Base-by-base conservation (phyloP, 371 early-diverging fungal genomes). In the Mucor indicus region DNA sequence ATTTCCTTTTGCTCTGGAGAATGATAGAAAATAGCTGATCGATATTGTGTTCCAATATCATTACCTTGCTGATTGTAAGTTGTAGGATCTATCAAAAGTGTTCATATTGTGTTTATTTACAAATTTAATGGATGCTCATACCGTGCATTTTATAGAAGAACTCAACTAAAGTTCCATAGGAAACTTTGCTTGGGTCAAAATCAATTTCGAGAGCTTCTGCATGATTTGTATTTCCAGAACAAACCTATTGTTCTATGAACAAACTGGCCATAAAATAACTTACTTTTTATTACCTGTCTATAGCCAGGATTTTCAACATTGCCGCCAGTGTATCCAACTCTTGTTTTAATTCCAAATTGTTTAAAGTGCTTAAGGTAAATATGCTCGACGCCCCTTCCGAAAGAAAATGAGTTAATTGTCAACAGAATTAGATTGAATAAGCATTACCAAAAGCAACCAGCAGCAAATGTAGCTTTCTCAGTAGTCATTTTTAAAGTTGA, bases 381-480 rank as follows among this genome's bases (percentile, higher is more conserved):
- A 44, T 92, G 84, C 56, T 96, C 93, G 12, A 92, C 89, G 53
- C 93, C 89, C 95, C 96, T 93, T n/a, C n/a, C n/a, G n/a, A n/a
- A n/a, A n/a, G n/a, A n/a, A n/a, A n/a, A n/a, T n/a, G n/a, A n/a
- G n/a, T n/a, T n/a, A n/a, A n/a, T n/a, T n/a, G n/a, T n/a, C n/a
- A n/a, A n/a, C n/a, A n/a, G n/a, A n/a, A n/a, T n/a, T n/a, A n/a
- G n/a, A n/a, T n/a, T n/a, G n/a, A n/a, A n/a, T n/a, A n/a, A n/a
- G n/a, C n/a, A n/a, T n/a, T 56, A 63, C 69, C 71, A 70, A 31
- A 70, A 70, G 39, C 64, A 64, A 25, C 64, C 64, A 42, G 64
- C 58, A 32, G 64, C 64, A 38, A 64, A 64, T 3, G 58, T 64
- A 24, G 57, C 62, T 10, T 44, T 55, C 40, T 53, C 60, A 17